Base-by-base conservation (phyloP, 179 eudicot genomes). In the Heliamphora pulchella region DNA sequence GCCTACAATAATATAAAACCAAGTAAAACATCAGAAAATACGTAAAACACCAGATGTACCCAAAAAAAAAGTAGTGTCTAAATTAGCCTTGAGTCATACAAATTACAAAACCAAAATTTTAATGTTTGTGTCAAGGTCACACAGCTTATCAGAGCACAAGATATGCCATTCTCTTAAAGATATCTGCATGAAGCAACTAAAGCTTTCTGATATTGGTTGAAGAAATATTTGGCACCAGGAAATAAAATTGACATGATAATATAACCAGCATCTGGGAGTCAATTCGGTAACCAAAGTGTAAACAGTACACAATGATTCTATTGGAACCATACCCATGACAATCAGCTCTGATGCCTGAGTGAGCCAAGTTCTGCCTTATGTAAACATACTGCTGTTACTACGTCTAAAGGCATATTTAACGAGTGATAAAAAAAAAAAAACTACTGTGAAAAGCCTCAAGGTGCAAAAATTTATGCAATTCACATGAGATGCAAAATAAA, bases 1-100 rank as follows among this genome's bases (percentile, higher is more conserved):
- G 91, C 93, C 98, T 95, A 81, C 76, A 80, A 71, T 78, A 41
- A 63, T 83, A 85, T 7, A 74, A 65, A 69, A 47, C 13, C 44
- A 58, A 79, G 4, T 73, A 55, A 57, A 68, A 71, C 50, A 83
- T 48, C 14, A 79, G 20, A n/a, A 80, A 79, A 76, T 11, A 66
- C 58, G 10, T 47, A 41, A 77, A 82, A 80, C 81, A 78, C 44
- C 39, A 17, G 57, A 31, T 31, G 65, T 10, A 20, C 41, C 72
- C 31, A 55, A 69, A 79, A 41, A 58, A 20, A 50, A 61, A 9
- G 54, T n/a, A 20, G 17, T 62, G 47, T 43, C 15, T 31, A 14
- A 43, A 61, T 17, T 62, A 61, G 43, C 44, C 31, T 15, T 8
- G 3, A n/a, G 14, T 66, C 43, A 55, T 20, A 64, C 63, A 39